phyloP scores from a whole-genome alignment of 352 stramenopile species.

The Globisporangium heterothallicum region DNA sequence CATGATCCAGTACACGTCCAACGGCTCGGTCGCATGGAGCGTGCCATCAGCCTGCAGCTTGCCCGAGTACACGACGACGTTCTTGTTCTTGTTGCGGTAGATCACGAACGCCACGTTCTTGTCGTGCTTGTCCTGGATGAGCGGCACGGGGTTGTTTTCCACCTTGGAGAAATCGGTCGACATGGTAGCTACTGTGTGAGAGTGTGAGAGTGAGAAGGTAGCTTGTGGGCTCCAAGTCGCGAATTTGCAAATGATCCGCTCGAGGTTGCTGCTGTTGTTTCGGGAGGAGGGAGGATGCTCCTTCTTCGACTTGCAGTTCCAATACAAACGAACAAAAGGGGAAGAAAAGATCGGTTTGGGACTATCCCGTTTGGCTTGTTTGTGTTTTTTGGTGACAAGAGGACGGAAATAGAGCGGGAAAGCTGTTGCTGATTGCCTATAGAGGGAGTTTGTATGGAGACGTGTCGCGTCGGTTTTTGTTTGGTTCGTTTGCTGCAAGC shows the following conservation, averaged over 20 bases:
- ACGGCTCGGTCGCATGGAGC: slow-evolving; percentile 56
- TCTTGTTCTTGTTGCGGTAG: slow-evolving; percentile 91
- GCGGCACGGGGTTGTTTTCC: slow-evolving; percentile 77
- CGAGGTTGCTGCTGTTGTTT: no score
- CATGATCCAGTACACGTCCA: slow-evolving; percentile 89
- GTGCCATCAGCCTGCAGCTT: slow-evolving; percentile 60
- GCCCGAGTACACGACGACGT: slow-evolving; percentile 80
- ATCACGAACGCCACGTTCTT: slow-evolving; percentile 76
- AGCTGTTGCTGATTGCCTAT: background rate
- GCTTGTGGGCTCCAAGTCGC: slow-evolving; percentile 7
- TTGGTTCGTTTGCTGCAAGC: background rate
- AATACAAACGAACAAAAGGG: background rate
- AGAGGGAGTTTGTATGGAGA: background rate
- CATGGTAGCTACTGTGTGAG: slow-evolving; percentile 24
- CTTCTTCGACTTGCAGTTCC: background rate
- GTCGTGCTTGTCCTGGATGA: slow-evolving; percentile 73
- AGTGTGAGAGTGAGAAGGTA: background rate
- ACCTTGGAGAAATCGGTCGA: slow-evolving; percentile 85
- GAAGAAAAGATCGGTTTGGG: background rate
- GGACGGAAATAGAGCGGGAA: background rate
- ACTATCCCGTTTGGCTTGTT: background rate
- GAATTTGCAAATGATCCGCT: background rate
- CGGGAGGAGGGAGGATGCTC: background rate
- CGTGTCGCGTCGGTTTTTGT: background rate
- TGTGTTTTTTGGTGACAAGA: background rate